These are phyloP conservation scores for Penicillium nucicola DNA, from an alignment of 495 filamentous ascomycete genomes.

Conservation along the genomic window DNA sequence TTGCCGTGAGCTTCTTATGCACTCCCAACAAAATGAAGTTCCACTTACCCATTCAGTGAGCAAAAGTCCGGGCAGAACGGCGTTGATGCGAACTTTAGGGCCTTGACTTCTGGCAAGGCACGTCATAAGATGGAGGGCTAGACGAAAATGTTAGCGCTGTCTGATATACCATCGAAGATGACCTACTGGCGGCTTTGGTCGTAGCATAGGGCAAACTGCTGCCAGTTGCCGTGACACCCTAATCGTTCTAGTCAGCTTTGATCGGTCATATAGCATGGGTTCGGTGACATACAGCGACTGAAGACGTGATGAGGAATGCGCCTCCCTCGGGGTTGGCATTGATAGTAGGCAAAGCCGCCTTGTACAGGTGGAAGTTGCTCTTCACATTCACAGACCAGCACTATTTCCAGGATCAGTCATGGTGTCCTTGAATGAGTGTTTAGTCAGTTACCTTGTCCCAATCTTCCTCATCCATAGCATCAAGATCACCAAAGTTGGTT, in stretches of 20 bases:
- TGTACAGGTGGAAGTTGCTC: conserved; percentile 59
- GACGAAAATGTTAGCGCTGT: not conserved
- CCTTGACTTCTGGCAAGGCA: conserved; percentile 67
- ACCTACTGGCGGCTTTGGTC: conserved; percentile 58
- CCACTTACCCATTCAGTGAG: conserved; percentile 68
- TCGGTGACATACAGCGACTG: conserved; percentile 46
- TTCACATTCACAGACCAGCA: conserved; percentile 72
- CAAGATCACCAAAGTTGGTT: conserved; percentile 58
- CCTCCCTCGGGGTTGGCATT: conserved; percentile 68
- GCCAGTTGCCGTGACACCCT: conserved; percentile 48
- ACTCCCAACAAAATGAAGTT: not conserved
- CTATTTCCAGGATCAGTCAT: conserved; percentile 26
- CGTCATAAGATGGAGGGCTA: conserved; percentile 67
- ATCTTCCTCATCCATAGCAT: conserved; percentile 59
- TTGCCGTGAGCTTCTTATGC: not conserved
- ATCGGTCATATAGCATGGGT: not conserved
- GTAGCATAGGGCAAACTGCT: conserved; percentile 65
- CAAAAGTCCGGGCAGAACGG: conserved; percentile 63
- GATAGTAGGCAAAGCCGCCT: conserved; percentile 61
- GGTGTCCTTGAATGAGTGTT: not conserved
- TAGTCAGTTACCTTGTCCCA: conserved; percentile 60
- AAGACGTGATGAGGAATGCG: conserved; percentile 65
- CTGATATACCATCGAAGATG: not conserved
- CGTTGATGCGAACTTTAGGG: conserved; percentile 63
- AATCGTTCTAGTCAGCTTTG: not conserved